Conservation (phyloP, 495 filamentous ascomycete species). For the Talaromyces nanjingensis region DNA sequence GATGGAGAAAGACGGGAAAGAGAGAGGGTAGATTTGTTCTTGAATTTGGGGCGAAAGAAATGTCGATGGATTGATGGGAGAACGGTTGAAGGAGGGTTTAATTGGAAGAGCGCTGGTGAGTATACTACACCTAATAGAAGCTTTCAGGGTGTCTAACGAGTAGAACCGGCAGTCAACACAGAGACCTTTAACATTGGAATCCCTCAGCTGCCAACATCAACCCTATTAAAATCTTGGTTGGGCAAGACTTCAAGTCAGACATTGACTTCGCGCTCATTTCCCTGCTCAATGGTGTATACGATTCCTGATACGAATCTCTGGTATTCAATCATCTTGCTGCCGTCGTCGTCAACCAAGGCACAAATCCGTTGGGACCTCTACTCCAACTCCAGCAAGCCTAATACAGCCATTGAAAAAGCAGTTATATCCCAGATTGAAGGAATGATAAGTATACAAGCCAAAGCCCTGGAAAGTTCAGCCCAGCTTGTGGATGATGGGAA, state of each 20-base stretch:
- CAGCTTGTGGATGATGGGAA: background rate
- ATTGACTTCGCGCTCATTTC: slow-evolving; percentile 11
- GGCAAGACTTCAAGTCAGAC: background rate
- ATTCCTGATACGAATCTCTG: slow-evolving; percentile 12
- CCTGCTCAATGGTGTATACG: slow-evolving; percentile 13
- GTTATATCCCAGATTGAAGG: background rate
- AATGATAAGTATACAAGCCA: slow-evolving; percentile 1
- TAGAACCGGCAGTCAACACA: background rate
- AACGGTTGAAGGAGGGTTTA: slow-evolving; percentile 32
- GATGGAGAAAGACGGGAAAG: slow-evolving; percentile 11
- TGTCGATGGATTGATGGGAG: slow-evolving; percentile 28
- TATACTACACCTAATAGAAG: background rate
- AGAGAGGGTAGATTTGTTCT: slow-evolving; percentile 11
- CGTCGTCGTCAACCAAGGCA: slow-evolving; percentile 15
- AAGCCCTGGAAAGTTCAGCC: background rate
- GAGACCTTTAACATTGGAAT: background rate
- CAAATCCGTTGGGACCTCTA: slow-evolving; percentile 19
- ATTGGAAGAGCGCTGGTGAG: slow-evolving; percentile 37
- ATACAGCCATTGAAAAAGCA: background rate
- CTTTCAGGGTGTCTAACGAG: background rate
- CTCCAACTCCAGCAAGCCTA: background rate
- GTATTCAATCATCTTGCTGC: slow-evolving; percentile 15
- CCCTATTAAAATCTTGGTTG: background rate
- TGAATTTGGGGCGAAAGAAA: slow-evolving; percentile 8
- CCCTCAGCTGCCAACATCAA: background rate